Conservation (phyloP, 805 yeast genomes). For the Teunomyces tritomae region DNA sequence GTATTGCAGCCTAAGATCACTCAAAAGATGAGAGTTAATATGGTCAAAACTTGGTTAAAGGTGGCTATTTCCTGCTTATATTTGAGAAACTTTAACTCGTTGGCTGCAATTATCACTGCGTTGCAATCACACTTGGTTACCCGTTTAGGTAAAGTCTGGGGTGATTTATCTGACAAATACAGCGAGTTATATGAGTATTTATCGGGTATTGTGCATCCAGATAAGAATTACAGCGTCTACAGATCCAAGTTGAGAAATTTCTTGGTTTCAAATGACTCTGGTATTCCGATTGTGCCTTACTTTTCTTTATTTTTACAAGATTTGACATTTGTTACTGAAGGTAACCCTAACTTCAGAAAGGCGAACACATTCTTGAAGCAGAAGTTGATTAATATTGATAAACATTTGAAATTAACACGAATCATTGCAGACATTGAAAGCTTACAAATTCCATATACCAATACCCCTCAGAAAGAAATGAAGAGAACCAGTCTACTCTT, state of each 20-base stretch:
- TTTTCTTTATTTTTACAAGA: conserved; percentile 74
- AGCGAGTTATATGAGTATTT: conserved; percentile 60
- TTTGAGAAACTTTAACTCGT: conserved; percentile 71
- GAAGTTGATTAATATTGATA: conserved; percentile 69
- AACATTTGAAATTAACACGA: conserved; percentile 63
- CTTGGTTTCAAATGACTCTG: conserved; percentile 46
- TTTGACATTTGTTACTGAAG: conserved; percentile 76
- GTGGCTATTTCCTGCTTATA: conserved; percentile 70
- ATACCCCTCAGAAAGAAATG: conserved; percentile 17
- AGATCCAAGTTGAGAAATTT: conserved; percentile 60
- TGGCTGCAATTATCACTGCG: conserved; percentile 76
- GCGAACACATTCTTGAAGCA: conserved; percentile 56
- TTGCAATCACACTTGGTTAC: conserved; percentile 71
- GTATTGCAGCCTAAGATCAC: conserved; percentile 52
- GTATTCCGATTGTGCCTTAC: conserved; percentile 72
- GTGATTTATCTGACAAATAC: conserved; percentile 55
- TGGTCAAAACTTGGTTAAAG: conserved; percentile 69
- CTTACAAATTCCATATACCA: conserved; percentile 59
- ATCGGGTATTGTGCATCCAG: conserved; percentile 69
- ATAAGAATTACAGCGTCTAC: conserved; percentile 68
- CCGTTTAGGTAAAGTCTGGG: conserved; percentile 61
- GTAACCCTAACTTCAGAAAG: conserved; percentile 67
- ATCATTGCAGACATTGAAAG: conserved; percentile 65
- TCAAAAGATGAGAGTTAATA: conserved; percentile 49
- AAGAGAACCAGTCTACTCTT: conserved; percentile 25